Percentiles rank a stretch among this genome's conserved stretches.
Evolutionary conservation across 805 yeast species (phyloP).

Genomic region (Kodamaea neixiangensis): DNA sequence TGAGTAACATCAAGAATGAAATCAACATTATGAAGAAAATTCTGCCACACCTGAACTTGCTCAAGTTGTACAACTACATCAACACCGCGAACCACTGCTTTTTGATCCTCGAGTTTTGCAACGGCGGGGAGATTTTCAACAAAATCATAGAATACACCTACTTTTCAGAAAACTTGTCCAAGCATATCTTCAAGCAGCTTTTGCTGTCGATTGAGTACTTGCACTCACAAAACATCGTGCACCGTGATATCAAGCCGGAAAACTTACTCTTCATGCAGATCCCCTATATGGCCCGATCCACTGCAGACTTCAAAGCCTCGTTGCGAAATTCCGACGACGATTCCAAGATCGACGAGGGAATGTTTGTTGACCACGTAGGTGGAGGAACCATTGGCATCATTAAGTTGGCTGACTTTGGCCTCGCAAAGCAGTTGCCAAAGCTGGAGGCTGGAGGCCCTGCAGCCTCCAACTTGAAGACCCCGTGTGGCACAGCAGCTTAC

Average conservation of each 20-base stretch:
- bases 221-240: constrained; percentile 69
- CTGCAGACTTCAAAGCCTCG: constrained; percentile 23
- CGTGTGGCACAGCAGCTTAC: constrained; percentile 77
- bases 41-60: constrained; percentile 54
- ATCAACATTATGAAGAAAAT: constrained; percentile 70
- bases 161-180: constrained; percentile 68
- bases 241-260: constrained; percentile 82
- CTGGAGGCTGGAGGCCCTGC: not conserved
- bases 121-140: constrained; percentile 81
- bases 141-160: constrained; percentile 78
- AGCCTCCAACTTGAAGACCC: constrained; percentile 52
- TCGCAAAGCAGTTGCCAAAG: constrained; percentile 54
- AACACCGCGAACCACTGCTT: constrained; percentile 59
- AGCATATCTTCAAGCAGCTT: constrained; percentile 73
- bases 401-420: constrained; percentile 70
- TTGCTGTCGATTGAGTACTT: constrained; percentile 69
- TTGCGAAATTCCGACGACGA: constrained; percentile 59
- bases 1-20: constrained; percentile 65
- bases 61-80: constrained; percentile 53
- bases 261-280: constrained; percentile 66
- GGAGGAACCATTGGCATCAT: constrained; percentile 66
- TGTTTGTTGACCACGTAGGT: constrained; percentile 52
- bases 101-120: constrained; percentile 64
- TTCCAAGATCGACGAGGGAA: constrained; percentile 63
- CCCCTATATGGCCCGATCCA: constrained; percentile 43